phyloP scores from a whole-genome alignment of 208 protist genomes.

The Angomonas ambiguus region DNA sequence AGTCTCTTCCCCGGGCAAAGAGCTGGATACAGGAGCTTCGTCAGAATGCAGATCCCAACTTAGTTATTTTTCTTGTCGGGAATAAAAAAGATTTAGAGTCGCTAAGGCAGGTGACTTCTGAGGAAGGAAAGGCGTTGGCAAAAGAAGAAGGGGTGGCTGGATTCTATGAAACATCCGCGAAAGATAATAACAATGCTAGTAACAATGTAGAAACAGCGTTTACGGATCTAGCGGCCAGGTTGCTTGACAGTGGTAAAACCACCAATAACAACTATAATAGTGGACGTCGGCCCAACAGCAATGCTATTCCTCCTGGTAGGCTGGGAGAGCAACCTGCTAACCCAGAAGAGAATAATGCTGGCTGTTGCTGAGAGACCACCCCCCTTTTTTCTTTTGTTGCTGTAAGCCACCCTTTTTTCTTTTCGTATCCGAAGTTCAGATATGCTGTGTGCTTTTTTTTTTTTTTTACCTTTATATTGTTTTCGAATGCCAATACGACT shows the following conservation, averaged over 20 bases:
- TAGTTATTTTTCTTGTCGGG: slow-evolving; percentile 92
- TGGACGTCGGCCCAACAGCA: slow-evolving; percentile 11
- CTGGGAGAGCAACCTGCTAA: neutral
- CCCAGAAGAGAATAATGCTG: neutral
- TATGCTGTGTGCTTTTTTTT: slow-evolving; percentile 17
- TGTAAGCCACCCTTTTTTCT: slow-evolving; percentile 17
- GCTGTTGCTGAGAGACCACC: neutral
- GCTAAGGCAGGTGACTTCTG: slow-evolving; percentile 69
- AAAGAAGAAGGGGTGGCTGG: slow-evolving; percentile 63
- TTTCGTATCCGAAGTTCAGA: neutral
- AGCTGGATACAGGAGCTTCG: slow-evolving; percentile 97
- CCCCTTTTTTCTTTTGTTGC: neutral
- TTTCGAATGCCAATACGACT: slow-evolving; percentile 1
- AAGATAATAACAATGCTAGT: slow-evolving; percentile 41
- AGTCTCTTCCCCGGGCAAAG: slow-evolving; percentile 93
- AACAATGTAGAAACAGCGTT: slow-evolving; percentile 84
- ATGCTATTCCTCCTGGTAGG: neutral
- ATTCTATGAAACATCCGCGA: slow-evolving; percentile 87
- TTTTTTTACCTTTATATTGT: slow-evolving; percentile 8
- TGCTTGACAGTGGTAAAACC: slow-evolving; percentile 83
- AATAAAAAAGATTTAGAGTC: slow-evolving; percentile 96
- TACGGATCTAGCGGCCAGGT: slow-evolving; percentile 83
- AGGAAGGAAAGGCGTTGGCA: slow-evolving; percentile 67
- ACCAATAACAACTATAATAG: slow-evolving; percentile 8
- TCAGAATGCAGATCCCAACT: slow-evolving; percentile 80